These are phyloP conservation scores for Penicillium angulare DNA, from an alignment of 495 filamentous ascomycete genomes.

Conservation along the genomic window DNA sequence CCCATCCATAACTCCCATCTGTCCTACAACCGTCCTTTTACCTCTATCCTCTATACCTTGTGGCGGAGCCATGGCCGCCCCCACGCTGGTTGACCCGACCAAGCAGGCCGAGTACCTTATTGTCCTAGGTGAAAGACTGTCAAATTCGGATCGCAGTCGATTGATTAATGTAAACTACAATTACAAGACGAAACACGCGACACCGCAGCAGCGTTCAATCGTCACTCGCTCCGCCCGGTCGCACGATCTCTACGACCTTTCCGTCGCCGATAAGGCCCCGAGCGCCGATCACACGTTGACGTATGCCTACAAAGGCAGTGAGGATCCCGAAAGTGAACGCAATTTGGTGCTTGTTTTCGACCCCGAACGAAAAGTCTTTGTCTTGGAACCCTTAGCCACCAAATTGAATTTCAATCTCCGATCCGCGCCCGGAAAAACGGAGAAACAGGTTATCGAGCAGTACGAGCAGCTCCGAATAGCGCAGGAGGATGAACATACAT, in stretches of 20 bases:
- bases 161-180: conserved; percentile 51
- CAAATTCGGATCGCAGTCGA: conserved; percentile 22
- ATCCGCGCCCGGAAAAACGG: conserved; percentile 46
- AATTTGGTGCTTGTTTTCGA: conserved; percentile 55
- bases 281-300: conserved; percentile 41
- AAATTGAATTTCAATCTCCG: conserved; percentile 58
- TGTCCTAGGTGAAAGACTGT: conserved; percentile 41
- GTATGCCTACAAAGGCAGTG: conserved; percentile 51
- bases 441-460: conserved; percentile 43
- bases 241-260: conserved; percentile 46
- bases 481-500: conserved; percentile 39
- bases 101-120: conserved; percentile 51
- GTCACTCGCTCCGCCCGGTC: conserved; percentile 41
- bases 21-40: not conserved
- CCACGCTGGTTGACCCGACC: conserved; percentile 46
- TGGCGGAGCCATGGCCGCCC: conserved; percentile 34
- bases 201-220: conserved; percentile 35
- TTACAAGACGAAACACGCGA: conserved; percentile 51
- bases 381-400: conserved; percentile 49
- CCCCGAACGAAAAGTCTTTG: conserved; percentile 46
- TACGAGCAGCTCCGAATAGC: conserved; percentile 46
- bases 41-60: not conserved
- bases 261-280: conserved; percentile 48
- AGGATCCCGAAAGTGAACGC: conserved; percentile 42
- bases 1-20: not conserved